These are phyloP conservation scores for Cymbidium sinense DNA, from an alignment of 106 monocot genomes.

Conservation along the genomic window DNA sequence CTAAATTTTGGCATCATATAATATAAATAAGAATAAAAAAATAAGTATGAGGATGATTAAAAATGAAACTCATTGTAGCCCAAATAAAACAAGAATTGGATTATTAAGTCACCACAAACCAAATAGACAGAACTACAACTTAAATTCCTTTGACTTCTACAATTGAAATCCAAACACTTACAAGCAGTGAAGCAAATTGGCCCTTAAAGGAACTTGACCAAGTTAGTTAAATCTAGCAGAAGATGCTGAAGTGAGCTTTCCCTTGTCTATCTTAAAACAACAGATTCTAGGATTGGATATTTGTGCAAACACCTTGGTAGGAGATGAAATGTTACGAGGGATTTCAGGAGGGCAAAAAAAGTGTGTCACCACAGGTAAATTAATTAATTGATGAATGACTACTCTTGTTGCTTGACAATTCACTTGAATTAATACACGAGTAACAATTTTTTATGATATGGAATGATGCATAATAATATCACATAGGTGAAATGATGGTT, in stretches of 20 bases:
- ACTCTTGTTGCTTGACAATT: not conserved
- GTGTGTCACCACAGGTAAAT: conserved; percentile 45
- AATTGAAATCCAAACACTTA: not conserved
- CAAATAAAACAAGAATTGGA: not conserved
- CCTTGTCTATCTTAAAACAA: not conserved
- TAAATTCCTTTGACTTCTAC: not conserved
- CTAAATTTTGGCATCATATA: no score
- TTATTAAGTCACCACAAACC: not conserved
- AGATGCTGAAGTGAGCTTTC: not conserved
- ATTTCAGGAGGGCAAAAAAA: conserved; percentile 64
- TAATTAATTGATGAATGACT: not conserved
- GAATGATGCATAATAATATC: not conserved
- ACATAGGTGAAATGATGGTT: conserved; percentile 61
- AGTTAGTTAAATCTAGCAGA: no score
- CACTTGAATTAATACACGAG: not conserved
- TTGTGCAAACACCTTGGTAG: conserved; percentile 52
- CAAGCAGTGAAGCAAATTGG: conserved; percentile 5
- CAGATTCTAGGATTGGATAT: conserved; percentile 57
- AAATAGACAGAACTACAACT: not conserved
- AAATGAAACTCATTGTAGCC: not conserved
- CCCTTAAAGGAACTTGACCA: not conserved
- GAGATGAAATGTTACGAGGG: conserved; percentile 52
- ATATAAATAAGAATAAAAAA: no score
- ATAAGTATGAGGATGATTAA: not conserved
- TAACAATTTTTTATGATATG: not conserved